Evolutionary conservation across 768 basidiomycete species (phyloP).

Genomic region (Hortiboletus flavorubellus): DNA sequence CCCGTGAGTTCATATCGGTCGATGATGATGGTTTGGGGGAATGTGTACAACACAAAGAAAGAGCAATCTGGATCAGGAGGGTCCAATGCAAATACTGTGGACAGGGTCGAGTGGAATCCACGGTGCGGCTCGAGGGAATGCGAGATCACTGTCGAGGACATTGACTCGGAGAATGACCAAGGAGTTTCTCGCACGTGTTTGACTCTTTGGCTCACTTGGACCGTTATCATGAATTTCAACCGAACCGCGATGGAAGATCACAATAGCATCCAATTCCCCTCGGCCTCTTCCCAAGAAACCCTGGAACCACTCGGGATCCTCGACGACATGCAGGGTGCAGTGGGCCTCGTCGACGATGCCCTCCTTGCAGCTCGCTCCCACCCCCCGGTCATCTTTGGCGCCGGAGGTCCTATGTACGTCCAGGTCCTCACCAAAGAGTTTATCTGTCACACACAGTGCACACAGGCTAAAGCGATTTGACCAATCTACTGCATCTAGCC

Average conservation of each 20-base stretch:
- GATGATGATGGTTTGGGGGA: slow-evolving; percentile 41
- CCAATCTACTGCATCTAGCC: slow-evolving; percentile 65
- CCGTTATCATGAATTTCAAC: background rate
- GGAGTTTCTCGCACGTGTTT: background rate
- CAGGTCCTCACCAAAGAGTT: background rate
- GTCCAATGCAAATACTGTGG: slow-evolving; percentile 20
- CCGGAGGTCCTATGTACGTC: slow-evolving; percentile 71
- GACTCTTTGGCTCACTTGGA: background rate
- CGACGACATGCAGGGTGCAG: slow-evolving; percentile 25
- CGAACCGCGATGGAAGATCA: slow-evolving; percentile 15
- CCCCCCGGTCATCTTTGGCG: slow-evolving; percentile 64
- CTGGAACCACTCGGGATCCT: slow-evolving; percentile 17
- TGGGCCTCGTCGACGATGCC: slow-evolving; percentile 12
- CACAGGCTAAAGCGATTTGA: slow-evolving; percentile 77
- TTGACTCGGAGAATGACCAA: background rate
- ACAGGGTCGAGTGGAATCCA: slow-evolving; percentile 32
- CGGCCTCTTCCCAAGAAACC: slow-evolving; percentile 2
- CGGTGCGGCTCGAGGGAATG: slow-evolving; percentile 21
- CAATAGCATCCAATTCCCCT: slow-evolving; percentile 13
- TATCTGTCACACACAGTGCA: background rate
- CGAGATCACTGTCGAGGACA: slow-evolving; percentile 19
- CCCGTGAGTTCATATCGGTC: slow-evolving; percentile 43
- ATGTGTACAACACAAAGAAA: slow-evolving; percentile 33
- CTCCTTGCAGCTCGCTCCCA: slow-evolving; percentile 14
- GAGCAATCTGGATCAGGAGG: slow-evolving; percentile 16